These are phyloP conservation scores for Rhodotorula glutinis DNA, from an alignment of 1,284 basidiomycete genomes.

Conservation along the genomic window DNA sequence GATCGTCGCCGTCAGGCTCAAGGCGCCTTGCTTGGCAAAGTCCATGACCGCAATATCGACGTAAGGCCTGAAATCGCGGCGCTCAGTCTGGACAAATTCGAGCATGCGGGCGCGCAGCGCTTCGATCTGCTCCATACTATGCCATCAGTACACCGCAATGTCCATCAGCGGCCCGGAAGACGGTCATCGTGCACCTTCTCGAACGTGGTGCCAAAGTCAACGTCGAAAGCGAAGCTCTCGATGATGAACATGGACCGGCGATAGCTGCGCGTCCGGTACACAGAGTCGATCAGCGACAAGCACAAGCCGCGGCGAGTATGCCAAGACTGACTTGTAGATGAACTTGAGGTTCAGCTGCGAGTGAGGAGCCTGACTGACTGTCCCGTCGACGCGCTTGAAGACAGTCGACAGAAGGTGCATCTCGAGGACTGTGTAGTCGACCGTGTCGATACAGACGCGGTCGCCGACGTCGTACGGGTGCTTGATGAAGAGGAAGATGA, in stretches of 20 bases:
- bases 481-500: conserved; percentile 66
- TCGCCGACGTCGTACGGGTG: conserved; percentile 78
- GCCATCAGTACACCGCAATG: too few species aligned
- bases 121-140: conserved; percentile 64
- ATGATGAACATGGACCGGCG: conserved; percentile 54
- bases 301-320: neutral
- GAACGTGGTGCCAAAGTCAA: conserved; percentile 73
- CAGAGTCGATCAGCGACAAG: too few species aligned
- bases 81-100: conserved; percentile 62
- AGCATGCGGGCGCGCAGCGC: conserved; percentile 75
- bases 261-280: conserved; percentile 43
- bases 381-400: conserved; percentile 53
- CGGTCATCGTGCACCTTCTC: conserved; percentile 51
- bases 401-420: conserved; percentile 67
- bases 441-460: conserved; percentile 56
- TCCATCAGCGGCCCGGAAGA: too few species aligned
- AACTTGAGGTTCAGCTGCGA: conserved; percentile 65
- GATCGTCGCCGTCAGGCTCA: conserved; percentile 76
- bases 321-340: conserved; percentile 49
- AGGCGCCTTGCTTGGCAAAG: conserved; percentile 75
- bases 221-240: conserved; percentile 73
- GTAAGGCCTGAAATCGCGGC: conserved; percentile 47
- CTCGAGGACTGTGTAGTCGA: conserved; percentile 76
- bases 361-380: conserved; percentile 65
- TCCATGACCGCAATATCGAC: conserved; percentile 51